Evolutionary conservation across 2,329 filamentous ascomycete species (phyloP).

Genomic region (Alternaria brassicicola): DNA sequence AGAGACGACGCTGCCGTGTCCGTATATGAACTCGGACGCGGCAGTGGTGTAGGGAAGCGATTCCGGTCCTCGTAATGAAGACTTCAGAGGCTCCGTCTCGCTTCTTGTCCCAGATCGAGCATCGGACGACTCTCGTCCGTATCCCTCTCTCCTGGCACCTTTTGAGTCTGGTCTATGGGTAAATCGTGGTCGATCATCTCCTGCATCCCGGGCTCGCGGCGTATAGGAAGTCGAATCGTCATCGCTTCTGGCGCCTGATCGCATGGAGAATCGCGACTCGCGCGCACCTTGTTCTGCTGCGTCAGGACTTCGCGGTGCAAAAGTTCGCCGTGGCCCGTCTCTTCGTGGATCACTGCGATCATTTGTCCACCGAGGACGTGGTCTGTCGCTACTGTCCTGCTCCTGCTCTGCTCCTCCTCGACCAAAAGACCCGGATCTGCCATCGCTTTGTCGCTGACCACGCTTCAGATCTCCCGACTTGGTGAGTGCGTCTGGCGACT

Average conservation of each 20-base stretch:
- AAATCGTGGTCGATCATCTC: background rate
- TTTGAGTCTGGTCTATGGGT: slow-evolving; percentile 10
- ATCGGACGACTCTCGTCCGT: background rate
- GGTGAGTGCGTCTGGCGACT: background rate
- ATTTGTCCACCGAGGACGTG: background rate
- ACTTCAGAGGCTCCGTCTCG: background rate
- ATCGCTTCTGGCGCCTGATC: background rate
- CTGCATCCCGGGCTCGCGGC: background rate
- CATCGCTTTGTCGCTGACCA: background rate
- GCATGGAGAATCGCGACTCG: background rate
- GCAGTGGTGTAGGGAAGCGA: slow-evolving; percentile 77
- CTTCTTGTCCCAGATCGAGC: background rate
- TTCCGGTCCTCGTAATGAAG: slow-evolving; percentile 15
- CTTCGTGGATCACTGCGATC: background rate
- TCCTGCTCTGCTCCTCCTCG: background rate
- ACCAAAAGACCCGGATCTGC: background rate
- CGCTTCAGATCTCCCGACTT: background rate
- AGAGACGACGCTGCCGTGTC: slow-evolving; percentile 78
- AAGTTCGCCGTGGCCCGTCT: background rate
- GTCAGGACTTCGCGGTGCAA: background rate
- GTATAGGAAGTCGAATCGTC: background rate
- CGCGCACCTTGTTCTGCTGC: background rate
- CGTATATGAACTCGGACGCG: slow-evolving; percentile 90
- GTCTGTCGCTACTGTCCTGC: background rate
- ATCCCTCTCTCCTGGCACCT: slow-evolving; percentile 8